phyloP scores from a whole-genome alignment of 2,329 filamentous ascomycete species.

The Teratosphaeria destructans region DNA sequence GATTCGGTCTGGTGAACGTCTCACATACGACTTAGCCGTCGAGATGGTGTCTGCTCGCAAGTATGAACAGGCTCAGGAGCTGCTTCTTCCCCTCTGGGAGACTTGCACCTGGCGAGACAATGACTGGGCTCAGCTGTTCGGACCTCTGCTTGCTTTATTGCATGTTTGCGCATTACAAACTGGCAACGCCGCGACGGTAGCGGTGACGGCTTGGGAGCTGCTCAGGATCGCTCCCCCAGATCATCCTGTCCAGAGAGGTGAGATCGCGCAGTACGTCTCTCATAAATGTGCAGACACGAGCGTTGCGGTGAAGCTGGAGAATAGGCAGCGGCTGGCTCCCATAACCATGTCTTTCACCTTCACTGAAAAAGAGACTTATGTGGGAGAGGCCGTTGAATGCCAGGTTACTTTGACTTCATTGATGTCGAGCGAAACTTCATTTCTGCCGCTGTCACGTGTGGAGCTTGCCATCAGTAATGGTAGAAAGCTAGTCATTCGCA shows the following conservation, averaged over 20 bases:
- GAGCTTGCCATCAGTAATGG: slow-evolving; percentile 2
- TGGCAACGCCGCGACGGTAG: slow-evolving; percentile 36
- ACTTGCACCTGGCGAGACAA: slow-evolving; percentile 48
- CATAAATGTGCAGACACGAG: background rate
- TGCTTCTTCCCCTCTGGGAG: slow-evolving; percentile 46
- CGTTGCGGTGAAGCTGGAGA: slow-evolving; percentile 10
- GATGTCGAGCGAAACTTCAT: slow-evolving; percentile 27
- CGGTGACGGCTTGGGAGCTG: slow-evolving; percentile 50
- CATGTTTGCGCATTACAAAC: slow-evolving; percentile 40
- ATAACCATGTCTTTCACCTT: slow-evolving; percentile 45
- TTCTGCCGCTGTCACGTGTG: slow-evolving; percentile 9
- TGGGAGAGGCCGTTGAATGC: slow-evolving; percentile 47
- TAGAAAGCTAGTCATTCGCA: background rate
- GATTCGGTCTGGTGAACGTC: slow-evolving; percentile 42
- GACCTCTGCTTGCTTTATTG: slow-evolving; percentile 43
- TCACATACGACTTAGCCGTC: slow-evolving; percentile 45
- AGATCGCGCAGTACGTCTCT: slow-evolving; percentile 12
- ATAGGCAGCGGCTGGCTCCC: slow-evolving; percentile 20
- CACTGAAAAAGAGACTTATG: slow-evolving; percentile 44
- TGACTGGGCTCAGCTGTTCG: slow-evolving; percentile 49
- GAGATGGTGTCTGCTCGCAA: slow-evolving; percentile 41
- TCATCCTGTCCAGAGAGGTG: slow-evolving; percentile 1
- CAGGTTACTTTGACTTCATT: slow-evolving; percentile 45
- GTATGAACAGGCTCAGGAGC: slow-evolving; percentile 41
- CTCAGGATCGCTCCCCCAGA: slow-evolving; percentile 14